A percentile compares a stretch with the other conserved stretches of the same genome.
These are phyloP conservation scores for Przewalskia tangutica DNA, from an alignment of 257 asterid genomes.

Conservation along the genomic window DNA sequence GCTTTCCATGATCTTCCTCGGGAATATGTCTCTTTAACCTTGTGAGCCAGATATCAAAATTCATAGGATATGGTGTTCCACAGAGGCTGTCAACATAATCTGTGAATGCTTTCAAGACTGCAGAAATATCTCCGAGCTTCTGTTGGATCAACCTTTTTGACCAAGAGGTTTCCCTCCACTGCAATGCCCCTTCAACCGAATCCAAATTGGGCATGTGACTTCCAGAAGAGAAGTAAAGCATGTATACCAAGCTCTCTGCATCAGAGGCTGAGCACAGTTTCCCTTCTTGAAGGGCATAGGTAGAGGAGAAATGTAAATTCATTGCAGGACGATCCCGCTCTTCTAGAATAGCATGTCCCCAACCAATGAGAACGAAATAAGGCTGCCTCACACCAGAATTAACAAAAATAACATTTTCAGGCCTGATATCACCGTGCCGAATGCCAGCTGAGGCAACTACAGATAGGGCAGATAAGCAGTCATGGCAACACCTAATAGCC, in stretches of 20 bases:
- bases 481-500: conserved; percentile 90
- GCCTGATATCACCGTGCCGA: conserved; percentile 90
- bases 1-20: conserved; percentile 61
- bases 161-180: conserved; percentile 97
- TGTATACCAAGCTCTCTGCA: conserved; percentile 86
- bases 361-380: conserved; percentile 65
- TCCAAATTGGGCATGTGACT: conserved; percentile 76
- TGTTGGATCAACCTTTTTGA: conserved; percentile 93
- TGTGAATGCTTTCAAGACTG: conserved; percentile 92
- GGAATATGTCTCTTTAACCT: conserved; percentile 54
- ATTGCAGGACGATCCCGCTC: conserved; percentile 89
- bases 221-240: conserved; percentile 69
- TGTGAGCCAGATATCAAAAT: conserved; percentile 81
- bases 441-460: conserved; percentile 62
- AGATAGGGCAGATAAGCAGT: conserved; percentile 80
- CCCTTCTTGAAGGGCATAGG: conserved; percentile 95
- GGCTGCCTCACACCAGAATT: conserved; percentile 41
- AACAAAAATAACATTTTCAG: conserved; percentile 69
- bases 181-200: conserved; percentile 91
- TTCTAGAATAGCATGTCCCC: conserved; percentile 97
- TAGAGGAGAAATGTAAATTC: conserved; percentile 89
- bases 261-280: conserved; percentile 91
- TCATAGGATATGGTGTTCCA: conserved; percentile 92
- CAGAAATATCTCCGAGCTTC: conserved; percentile 87
- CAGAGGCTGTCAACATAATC: conserved; percentile 97